Evolutionary conservation across 2,329 filamentous ascomycete genomes (phyloP).

Genomic region (Trichoderma semiorbis): DNA sequence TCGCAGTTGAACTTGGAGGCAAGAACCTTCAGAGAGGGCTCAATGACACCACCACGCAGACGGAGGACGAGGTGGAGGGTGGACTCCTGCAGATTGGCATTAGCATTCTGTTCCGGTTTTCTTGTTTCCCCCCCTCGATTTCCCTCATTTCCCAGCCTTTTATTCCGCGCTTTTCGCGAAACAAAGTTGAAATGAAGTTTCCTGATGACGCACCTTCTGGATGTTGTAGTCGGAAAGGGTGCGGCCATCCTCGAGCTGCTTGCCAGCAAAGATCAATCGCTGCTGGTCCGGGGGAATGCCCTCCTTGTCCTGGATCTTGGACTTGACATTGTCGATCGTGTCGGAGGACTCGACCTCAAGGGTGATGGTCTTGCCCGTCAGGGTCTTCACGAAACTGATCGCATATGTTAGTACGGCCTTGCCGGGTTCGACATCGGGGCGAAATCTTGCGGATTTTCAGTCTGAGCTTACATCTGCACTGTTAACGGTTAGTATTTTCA

Average conservation of each 20-base stretch:
- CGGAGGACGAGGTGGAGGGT: slow-evolving; percentile 98
- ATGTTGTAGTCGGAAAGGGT: slow-evolving; percentile 99
- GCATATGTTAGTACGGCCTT: slow-evolving; percentile 29
- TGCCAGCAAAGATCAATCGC: slow-evolving; percentile 97
- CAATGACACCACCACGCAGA: slow-evolving; percentile 98
- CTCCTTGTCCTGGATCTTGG: slow-evolving; percentile 99
- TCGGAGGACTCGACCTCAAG: slow-evolving; percentile 98
- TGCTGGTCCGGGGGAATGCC: slow-evolving; percentile 97
- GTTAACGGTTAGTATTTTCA: slow-evolving; percentile 45
- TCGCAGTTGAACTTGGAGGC: slow-evolving; percentile 99
- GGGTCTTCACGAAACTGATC: slow-evolving; percentile 97
- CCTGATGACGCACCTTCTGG: slow-evolving; percentile 72
- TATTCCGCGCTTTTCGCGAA: not conserved
- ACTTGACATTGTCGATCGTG: slow-evolving; percentile 99
- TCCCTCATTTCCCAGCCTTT: not conserved
- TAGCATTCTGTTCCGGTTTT: slow-evolving; percentile 25
- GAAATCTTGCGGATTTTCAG: slow-evolving; percentile 6
- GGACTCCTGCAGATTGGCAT: slow-evolving; percentile 66
- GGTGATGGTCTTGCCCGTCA: slow-evolving; percentile 99
- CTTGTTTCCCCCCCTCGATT: not conserved
- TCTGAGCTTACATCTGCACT: slow-evolving; percentile 83
- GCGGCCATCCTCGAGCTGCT: slow-evolving; percentile 98
- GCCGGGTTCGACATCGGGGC: slow-evolving; percentile 25
- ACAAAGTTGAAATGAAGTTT: not conserved
- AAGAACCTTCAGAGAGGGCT: slow-evolving; percentile 97